Conservation (phyloP, 441 rosid genomes). For the Populus trichocarpa region DNA sequence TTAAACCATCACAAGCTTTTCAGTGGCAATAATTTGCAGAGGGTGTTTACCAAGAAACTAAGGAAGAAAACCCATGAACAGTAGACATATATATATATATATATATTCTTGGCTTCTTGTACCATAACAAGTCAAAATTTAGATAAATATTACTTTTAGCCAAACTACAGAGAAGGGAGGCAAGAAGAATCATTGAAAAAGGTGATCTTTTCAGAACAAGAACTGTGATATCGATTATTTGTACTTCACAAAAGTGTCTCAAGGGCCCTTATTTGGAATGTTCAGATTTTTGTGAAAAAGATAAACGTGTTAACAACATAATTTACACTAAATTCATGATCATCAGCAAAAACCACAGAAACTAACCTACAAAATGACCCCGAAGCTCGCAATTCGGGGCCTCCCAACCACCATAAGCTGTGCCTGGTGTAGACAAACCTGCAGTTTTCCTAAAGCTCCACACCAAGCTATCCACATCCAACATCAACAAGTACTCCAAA, state of each 20-base stretch:
- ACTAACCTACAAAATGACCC: slow-evolving; percentile 89
- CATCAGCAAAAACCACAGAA: slow-evolving; percentile 9
- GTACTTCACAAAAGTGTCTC: slow-evolving; percentile 5
- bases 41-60: not conserved
- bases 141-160: not conserved
- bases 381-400: slow-evolving; percentile 60
- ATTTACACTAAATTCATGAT: not conserved
- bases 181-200: not conserved
- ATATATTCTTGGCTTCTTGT: not conserved
- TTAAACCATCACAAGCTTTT: not conserved
- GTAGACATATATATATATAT: too few species aligned
- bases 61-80: not conserved
- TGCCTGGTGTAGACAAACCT: slow-evolving; percentile 61
- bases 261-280: not conserved
- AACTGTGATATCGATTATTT: slow-evolving; percentile 4
- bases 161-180: not conserved
- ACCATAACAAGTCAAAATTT: not conserved
- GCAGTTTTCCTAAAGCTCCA: slow-evolving; percentile 91
- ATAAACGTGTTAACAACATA: not conserved
- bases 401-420: slow-evolving; percentile 86
- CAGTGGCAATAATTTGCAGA: not conserved
- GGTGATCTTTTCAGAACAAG: not conserved
- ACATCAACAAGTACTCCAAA: slow-evolving; percentile 69
- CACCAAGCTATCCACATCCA: slow-evolving; percentile 67
- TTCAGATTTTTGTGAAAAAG: not conserved